A percentile compares a stretch with the other conserved stretches of the same genome.
Evolutionary conservation across 257 asterid genomes (phyloP).

Genomic region (Cinchona pubescens): DNA sequence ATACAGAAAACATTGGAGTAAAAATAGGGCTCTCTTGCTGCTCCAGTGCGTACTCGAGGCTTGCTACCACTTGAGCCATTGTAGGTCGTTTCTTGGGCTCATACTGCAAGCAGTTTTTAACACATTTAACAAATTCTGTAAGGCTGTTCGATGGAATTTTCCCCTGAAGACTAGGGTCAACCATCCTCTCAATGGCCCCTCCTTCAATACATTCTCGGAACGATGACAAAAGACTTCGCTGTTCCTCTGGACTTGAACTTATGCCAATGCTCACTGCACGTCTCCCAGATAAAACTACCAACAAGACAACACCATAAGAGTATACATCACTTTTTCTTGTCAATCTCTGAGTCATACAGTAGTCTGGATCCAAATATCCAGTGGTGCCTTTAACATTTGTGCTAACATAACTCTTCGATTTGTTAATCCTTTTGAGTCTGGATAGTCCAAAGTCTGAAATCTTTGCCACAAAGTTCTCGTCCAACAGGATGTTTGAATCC

Average conservation of each 20-base stretch:
- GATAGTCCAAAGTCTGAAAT: slow-evolving; percentile 19
- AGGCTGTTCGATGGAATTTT: background rate
- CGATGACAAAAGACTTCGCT: slow-evolving; percentile 4
- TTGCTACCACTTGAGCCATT: slow-evolving; percentile 19
- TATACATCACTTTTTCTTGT: slow-evolving; percentile 22
- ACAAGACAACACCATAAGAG: slow-evolving; percentile 21
- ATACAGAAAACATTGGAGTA: background rate
- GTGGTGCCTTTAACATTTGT: slow-evolving; percentile 10
- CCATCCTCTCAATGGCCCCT: background rate
- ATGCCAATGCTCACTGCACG: slow-evolving; percentile 10
- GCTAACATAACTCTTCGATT: slow-evolving; percentile 6
- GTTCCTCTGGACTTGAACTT: slow-evolving; percentile 7
- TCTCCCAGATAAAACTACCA: slow-evolving; percentile 21
- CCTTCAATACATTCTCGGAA: slow-evolving; percentile 7
- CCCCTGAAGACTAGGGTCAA: background rate
- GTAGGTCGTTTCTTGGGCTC: slow-evolving; percentile 11
- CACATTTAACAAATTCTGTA: background rate
- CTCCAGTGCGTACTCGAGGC: slow-evolving; percentile 12
- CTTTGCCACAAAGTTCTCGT: slow-evolving; percentile 1
- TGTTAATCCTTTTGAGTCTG: background rate
- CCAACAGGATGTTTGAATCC: slow-evolving; percentile 20
- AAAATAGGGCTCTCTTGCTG: background rate
- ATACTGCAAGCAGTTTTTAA: slow-evolving; percentile 1
- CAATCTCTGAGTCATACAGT: background rate
- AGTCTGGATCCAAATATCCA: slow-evolving; percentile 21